Evolutionary conservation across 2,329 filamentous ascomycete genomes (phyloP), one percentile per base, ranked within the genome.

Genomic region (Trichophaea hybrida): DNA sequence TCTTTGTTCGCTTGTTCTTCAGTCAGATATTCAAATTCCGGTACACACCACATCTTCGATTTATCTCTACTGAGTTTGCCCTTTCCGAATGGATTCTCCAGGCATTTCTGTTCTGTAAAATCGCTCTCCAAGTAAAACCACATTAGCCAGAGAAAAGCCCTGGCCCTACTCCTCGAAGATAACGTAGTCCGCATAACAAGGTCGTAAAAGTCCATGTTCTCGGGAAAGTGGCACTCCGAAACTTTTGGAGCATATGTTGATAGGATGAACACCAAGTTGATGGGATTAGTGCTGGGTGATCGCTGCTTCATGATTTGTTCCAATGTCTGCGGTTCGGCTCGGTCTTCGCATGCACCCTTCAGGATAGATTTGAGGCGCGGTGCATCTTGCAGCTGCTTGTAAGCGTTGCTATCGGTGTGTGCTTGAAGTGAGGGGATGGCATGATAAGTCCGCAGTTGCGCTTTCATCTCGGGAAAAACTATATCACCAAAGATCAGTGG

Each of bases 401-500:
- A 97, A 57, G 91, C 89, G 67, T 93, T 91, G 8, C 89, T 85
- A 69, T 97, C 93, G 73, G 96, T 89, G 66, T 90, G 86, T 50
- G 91, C 91, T 74, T 98, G 93, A 5, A 98, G 78, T 1, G 89
- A 96, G 12, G 93, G 93, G 66, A 98, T 98, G 10, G 93, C 91
- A 71, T 98, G 93, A 74, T 98, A 98, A 38, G 93, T 98, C 71
- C 93, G 85, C 35, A 98, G 78, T 71, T 98, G 93, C 34, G 93
- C 93, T 73, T 93, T 86, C 93, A 98, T 98, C 73, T 98, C 93
- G 24, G 93, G 93, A 71, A 98, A 98, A 77, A 98, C 93, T 94
- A 71, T 56, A 61, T 15, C 59, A 24, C 7, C 17, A 8, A 33
- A 59, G 24, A 32, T 55, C 40, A 55, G 38, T 44, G 24, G 37